These are phyloP conservation scores for Gremmenia infestans DNA, from an alignment of 2,329 filamentous ascomycete genomes.

Conservation along the genomic window DNA sequence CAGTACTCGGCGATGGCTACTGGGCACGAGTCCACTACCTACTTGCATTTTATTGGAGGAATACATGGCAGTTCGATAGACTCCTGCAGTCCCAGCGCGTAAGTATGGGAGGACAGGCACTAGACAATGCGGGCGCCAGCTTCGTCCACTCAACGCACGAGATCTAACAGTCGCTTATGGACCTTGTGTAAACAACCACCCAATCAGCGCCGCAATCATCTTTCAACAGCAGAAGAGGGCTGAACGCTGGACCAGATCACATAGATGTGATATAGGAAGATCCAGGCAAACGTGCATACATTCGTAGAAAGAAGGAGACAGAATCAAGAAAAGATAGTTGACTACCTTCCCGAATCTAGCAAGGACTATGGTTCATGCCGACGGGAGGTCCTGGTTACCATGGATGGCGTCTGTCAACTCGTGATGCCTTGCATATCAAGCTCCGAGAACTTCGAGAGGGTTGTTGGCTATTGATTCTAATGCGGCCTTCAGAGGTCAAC, in stretches of 20 bases:
- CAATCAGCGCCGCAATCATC: slow-evolving; percentile 3
- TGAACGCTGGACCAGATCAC: background rate
- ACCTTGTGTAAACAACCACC: slow-evolving; percentile 5
- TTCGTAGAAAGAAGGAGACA: background rate
- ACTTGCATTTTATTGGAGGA: background rate
- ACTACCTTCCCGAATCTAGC: background rate
- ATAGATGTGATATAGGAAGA: slow-evolving; percentile 5
- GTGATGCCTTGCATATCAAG: slow-evolving; percentile 5
- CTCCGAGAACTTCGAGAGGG: background rate
- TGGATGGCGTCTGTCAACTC: slow-evolving; percentile 1
- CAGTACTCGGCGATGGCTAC: slow-evolving; percentile 5
- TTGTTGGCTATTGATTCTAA: background rate
- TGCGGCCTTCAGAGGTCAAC: background rate
- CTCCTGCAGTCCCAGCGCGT: slow-evolving; percentile 17
- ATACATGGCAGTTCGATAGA: slow-evolving; percentile 5
- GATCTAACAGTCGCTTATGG: background rate
- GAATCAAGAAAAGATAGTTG: background rate
- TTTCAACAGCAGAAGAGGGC: background rate
- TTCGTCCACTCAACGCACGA: slow-evolving; percentile 1
- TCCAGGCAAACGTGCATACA: background rate
- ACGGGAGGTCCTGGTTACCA: background rate
- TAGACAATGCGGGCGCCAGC: slow-evolving; percentile 11
- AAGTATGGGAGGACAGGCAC: slow-evolving; percentile 13
- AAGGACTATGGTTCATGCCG: slow-evolving; percentile 6
- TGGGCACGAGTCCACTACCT: slow-evolving; percentile 1